Evolutionary conservation across 2,329 filamentous ascomycete genomes (phyloP).

Genomic region (Akanthomyces dipterigenus): DNA sequence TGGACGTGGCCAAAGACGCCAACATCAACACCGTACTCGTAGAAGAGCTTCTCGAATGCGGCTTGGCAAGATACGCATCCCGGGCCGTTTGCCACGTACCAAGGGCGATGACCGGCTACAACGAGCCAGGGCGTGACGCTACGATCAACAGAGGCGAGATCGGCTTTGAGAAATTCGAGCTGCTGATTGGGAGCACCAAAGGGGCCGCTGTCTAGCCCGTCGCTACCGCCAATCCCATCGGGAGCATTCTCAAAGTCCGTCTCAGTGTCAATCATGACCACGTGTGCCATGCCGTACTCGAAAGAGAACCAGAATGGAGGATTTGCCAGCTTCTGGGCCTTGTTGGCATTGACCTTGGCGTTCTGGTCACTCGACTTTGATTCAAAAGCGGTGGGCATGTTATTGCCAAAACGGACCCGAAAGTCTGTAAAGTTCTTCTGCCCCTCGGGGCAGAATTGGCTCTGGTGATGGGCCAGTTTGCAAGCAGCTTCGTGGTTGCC

Average conservation of each 20-base stretch:
- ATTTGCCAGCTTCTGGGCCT: conserved; percentile 31
- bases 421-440: conserved; percentile 57
- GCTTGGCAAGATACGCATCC: conserved; percentile 40
- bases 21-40: conserved; percentile 50
- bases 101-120: conserved; percentile 34
- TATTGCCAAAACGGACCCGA: conserved; percentile 40
- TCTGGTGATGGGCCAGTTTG: conserved; percentile 24
- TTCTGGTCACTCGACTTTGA: conserved; percentile 41
- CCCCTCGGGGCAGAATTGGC: conserved; percentile 38
- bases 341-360: conserved; percentile 37
- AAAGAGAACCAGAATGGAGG: conserved; percentile 22
- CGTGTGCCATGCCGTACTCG: conserved; percentile 23
- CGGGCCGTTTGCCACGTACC: conserved; percentile 36
- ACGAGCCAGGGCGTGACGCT: conserved; percentile 40
- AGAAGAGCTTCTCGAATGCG: conserved; percentile 47
- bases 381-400: conserved; percentile 43
- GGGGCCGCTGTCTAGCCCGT: conserved; percentile 36
- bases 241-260: conserved; percentile 24
- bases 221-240: conserved; percentile 17
- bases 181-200: conserved; percentile 45
- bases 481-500: conserved; percentile 56
- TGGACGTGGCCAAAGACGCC: conserved; percentile 53
- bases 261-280: conserved; percentile 28
- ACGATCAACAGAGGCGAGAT: conserved; percentile 50
- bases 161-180: conserved; percentile 47